Percentiles rank a stretch among this genome's conserved stretches.
Evolutionary conservation across 164 flowering plant genomes (phyloP).

Genomic region (Sedum album): DNA sequence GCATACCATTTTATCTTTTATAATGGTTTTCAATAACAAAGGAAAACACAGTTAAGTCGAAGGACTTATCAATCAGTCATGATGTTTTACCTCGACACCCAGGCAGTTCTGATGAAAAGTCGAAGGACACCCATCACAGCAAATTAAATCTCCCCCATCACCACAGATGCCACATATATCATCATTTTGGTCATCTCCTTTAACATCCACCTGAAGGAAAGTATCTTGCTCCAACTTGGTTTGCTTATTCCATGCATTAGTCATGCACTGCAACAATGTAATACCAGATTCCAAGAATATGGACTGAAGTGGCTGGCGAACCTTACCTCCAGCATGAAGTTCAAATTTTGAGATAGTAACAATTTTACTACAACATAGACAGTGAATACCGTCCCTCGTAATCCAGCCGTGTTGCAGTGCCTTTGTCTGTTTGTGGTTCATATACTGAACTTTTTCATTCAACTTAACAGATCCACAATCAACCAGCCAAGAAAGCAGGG

Average conservation of each 20-base stretch:
- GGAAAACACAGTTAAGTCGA: background rate
- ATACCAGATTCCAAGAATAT: conserved; percentile 63
- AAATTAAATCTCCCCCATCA: conserved; percentile 95
- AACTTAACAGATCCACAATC: conserved; percentile 61
- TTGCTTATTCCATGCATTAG: conserved; percentile 82
- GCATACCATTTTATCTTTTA: background rate
- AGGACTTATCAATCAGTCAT: background rate
- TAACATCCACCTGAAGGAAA: conserved; percentile 41
- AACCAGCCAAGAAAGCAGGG: conserved; percentile 83
- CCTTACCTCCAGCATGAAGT: conserved; percentile 90
- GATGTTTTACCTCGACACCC: conserved; percentile 49
- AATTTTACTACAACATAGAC: conserved; percentile 93
- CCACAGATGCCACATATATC: conserved; percentile 97
- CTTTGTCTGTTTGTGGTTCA: conserved; percentile 57
- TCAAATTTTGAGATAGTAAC: conserved; percentile 81
- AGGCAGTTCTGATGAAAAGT: conserved; percentile 94
- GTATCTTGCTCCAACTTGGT: conserved; percentile 39
- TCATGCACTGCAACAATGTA: conserved; percentile 76
- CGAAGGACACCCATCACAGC: conserved; percentile 99
- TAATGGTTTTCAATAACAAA: background rate
- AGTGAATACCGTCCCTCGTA: conserved; percentile 86
- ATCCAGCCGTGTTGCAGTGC: conserved; percentile 82
- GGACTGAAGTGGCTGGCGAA: conserved; percentile 70
- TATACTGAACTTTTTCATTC: conserved; percentile 77
- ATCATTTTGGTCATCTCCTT: conserved; percentile 90